Base-by-base conservation (phyloP, 2,329 filamentous ascomycete genomes). In the Leptographium wingfieldii region DNA sequence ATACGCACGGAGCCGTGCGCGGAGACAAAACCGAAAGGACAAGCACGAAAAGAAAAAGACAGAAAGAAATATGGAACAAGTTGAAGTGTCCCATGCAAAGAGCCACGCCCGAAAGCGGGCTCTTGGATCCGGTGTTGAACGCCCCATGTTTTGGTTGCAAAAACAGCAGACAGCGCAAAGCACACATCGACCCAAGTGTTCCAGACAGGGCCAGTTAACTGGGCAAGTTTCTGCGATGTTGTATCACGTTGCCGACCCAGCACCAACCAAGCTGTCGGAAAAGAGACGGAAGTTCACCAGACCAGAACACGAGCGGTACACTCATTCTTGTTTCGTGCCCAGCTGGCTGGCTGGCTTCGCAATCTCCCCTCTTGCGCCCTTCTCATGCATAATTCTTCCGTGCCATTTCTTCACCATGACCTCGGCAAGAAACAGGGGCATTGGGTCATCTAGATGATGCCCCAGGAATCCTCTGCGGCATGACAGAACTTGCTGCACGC, bases 401-500 rank as follows among this genome's bases (percentile, higher is more conserved):
- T 14, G 14, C 25, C 29, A 12, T 35, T n/a, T 55, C 53, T 38
- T 40, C 53, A 25, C 54, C 22, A 19, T n/a, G 29, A 6, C 31
- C 6, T 48, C 22, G 43, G 29, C 25, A 33, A 25, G 38, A 27
- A 25, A n/a, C 6, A 40, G 12, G 38, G n/a, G 12, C 19, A 16
- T 5, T 46, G 0, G 38, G n/a, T 19, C 19, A 16, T 5, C 38
- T 85, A 99, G 69, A 96, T 82, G 67, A 99, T 88, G 70, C 90
- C 85, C 94, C 94, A 99, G 43, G 87, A 87, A 73, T 99, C 94
- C 75, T 99, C 94, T 52, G 92, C 92, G 49, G 92, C 94, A 74
- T 99, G 94, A 75, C 94, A 97, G 79, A 99, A 97, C 74, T 97
- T 99, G 83, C 92, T 96, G 81, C 94, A 99, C 52, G 94, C 92